A percentile compares a stretch with the other conserved stretches of the same genome.
Evolutionary conservation across 768 basidiomycete genomes (phyloP).

Genomic region (Tulasnella sp.): DNA sequence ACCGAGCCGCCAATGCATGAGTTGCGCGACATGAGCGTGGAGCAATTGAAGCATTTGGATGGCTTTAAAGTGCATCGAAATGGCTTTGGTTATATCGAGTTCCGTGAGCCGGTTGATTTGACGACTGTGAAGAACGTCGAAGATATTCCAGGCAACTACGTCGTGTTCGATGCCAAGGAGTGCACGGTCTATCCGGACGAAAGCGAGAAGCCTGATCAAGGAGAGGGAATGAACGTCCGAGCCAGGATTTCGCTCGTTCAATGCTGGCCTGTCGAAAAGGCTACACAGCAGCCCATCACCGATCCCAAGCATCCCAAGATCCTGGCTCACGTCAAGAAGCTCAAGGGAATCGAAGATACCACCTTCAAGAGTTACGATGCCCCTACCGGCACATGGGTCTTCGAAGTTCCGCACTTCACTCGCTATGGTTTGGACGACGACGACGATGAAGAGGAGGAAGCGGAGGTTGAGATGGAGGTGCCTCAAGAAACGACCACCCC

Average conservation of each 20-base stretch:
- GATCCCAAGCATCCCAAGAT: constrained; percentile 63
- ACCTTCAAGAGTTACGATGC: constrained; percentile 75
- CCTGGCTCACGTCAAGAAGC: constrained; percentile 63
- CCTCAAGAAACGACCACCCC: neutral
- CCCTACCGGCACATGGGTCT: constrained; percentile 82
- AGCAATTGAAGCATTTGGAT: constrained; percentile 62
- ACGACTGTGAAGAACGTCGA: constrained; percentile 73
- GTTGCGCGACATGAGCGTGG: constrained; percentile 62
- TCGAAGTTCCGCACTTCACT: constrained; percentile 84
- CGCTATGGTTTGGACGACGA: constrained; percentile 26
- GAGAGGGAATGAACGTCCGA: constrained; percentile 81
- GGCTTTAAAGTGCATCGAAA: constrained; percentile 81
- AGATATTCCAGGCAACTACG: constrained; percentile 75
- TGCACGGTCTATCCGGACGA: constrained; percentile 90
- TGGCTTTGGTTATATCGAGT: constrained; percentile 79
- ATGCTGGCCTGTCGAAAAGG: constrained; percentile 88
- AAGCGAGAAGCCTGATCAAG: constrained; percentile 61
- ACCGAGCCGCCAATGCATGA: constrained; percentile 68
- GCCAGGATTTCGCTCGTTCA: constrained; percentile 67
- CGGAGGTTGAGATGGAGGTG: constrained; percentile 14
- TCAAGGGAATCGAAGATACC: constrained; percentile 80
- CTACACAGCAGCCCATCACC: constrained; percentile 81
- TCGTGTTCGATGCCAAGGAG: constrained; percentile 86
- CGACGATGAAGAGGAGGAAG: constrained; percentile 24
- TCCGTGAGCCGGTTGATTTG: constrained; percentile 73